A percentile compares a stretch with the other conserved stretches of the same genome.
Evolutionary conservation across 2,329 filamentous ascomycete genomes (phyloP).

Genomic region (Ophiostoma himal-ulmi): DNA sequence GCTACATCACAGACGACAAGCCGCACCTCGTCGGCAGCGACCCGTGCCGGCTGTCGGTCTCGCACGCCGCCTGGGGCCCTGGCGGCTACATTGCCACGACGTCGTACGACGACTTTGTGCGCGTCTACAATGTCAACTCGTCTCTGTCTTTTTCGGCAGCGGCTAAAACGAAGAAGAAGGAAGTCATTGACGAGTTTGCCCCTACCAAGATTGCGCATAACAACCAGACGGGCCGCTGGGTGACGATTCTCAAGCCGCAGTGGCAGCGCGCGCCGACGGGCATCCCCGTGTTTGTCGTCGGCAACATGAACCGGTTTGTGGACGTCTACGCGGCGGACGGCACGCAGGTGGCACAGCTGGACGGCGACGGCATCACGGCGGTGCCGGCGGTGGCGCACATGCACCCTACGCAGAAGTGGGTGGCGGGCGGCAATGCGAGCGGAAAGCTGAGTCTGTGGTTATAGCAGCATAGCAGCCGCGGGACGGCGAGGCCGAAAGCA

Average conservation of each 20-base stretch:
- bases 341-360: constrained; percentile 73
- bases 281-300: constrained; percentile 83
- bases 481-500: background rate
- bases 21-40: constrained; percentile 77
- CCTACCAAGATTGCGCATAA: constrained; percentile 75
- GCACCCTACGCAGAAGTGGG: constrained; percentile 82
- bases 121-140: constrained; percentile 72
- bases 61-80: constrained; percentile 83
- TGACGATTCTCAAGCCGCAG: constrained; percentile 74
- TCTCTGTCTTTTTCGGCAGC: constrained; percentile 26
- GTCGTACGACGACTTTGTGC: constrained; percentile 91
- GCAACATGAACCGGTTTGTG: constrained; percentile 96
- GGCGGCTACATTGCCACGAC: constrained; percentile 84
- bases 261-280: constrained; percentile 77
- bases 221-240: constrained; percentile 92
- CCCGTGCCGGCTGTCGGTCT: constrained; percentile 75
- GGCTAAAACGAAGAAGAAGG: constrained; percentile 27
- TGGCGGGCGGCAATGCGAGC: constrained; percentile 83
- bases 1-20: constrained; percentile 42
- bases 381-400: constrained; percentile 91
- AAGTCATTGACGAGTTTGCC: constrained; percentile 49
- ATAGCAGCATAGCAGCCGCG: constrained; percentile 37
- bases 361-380: constrained; percentile 84
- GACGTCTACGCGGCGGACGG: constrained; percentile 81
- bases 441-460: constrained; percentile 92